A percentile compares a stretch with the other conserved stretches of the same genome.
Conservation (phyloP, 352 stramenopile species). For the Phytophthora parvispora region DNA sequence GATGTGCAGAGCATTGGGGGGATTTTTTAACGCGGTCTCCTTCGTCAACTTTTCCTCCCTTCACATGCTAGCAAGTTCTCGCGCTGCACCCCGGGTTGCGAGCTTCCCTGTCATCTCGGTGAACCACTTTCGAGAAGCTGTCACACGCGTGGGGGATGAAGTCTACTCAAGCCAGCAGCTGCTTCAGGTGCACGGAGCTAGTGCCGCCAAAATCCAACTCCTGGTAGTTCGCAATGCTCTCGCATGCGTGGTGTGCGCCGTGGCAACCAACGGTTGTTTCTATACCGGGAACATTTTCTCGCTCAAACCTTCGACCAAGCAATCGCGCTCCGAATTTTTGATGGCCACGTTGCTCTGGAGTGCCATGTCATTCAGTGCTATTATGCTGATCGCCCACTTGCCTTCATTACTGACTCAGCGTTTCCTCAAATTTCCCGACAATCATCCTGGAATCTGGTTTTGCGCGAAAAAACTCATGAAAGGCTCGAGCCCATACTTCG, state of each 20-base stretch:
- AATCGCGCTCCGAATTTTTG: slow-evolving; percentile 14
- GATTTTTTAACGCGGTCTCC: too few relatives aligned
- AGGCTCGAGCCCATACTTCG: not conserved
- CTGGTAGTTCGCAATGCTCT: slow-evolving; percentile 7
- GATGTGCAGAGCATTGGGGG: too few relatives aligned
- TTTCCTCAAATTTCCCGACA: not conserved
- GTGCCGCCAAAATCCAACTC: not conserved
- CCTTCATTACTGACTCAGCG: not conserved
- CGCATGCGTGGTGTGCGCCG: slow-evolving; percentile 1
- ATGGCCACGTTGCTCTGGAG: slow-evolving; percentile 15
- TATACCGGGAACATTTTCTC: slow-evolving; percentile 19
- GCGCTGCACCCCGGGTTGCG: not conserved
- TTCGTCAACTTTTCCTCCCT: not conserved
- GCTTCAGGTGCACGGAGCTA: not conserved
- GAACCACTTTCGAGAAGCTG: not conserved
- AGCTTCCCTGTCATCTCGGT: not conserved
- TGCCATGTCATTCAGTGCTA: not conserved
- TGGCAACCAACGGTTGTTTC: slow-evolving; percentile 6
- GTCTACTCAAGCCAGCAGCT: not conserved
- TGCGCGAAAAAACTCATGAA: not conserved
- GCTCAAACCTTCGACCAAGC: slow-evolving; percentile 3
- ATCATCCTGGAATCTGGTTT: not conserved
- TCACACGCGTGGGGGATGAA: not conserved
- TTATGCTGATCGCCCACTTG: slow-evolving; percentile 4
- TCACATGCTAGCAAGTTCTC: not conserved